phyloP scores from a whole-genome alignment of 2,329 filamentous ascomycete genomes.

The Aspergillus hortae region DNA sequence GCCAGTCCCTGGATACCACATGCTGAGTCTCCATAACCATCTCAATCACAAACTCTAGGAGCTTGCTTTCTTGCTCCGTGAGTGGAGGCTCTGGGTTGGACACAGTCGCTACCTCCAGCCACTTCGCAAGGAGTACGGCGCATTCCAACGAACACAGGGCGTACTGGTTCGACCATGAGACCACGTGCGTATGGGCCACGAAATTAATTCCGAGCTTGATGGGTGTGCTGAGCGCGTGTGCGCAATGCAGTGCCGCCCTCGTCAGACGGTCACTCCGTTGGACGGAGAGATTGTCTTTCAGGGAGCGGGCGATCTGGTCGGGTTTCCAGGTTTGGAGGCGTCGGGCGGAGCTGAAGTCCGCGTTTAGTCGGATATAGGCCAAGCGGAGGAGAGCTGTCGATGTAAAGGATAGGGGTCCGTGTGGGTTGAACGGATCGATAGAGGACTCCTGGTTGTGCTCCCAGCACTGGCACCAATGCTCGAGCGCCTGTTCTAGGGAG shows the following conservation, averaged over 20 bases:
- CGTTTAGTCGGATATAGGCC: constrained; percentile 33
- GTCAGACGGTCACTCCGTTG: constrained; percentile 44
- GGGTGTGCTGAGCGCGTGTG: constrained; percentile 55
- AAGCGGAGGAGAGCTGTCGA: constrained; percentile 30
- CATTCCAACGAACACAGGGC: constrained; percentile 55
- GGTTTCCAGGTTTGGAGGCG: constrained; percentile 32
- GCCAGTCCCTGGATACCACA: constrained; percentile 27
- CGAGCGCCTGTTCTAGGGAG: constrained; percentile 28
- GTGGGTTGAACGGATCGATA: constrained; percentile 31
- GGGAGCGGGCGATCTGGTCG: constrained; percentile 26
- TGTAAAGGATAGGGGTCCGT: constrained; percentile 32
- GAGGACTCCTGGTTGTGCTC: constrained; percentile 34
- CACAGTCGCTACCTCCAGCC: constrained; percentile 31
- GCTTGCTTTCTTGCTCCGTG: constrained; percentile 30
- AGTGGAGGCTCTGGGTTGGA: constrained; percentile 21
- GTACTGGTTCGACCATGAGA: constrained; percentile 58
- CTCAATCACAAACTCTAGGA: constrained; percentile 34
- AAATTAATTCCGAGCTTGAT: constrained; percentile 54
- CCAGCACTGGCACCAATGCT: constrained; percentile 35
- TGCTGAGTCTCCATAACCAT: constrained; percentile 36
- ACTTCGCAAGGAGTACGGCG: constrained; percentile 52
- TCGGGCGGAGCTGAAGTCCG: constrained; percentile 30
- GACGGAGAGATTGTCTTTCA: constrained; percentile 33
- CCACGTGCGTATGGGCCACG: constrained; percentile 54
- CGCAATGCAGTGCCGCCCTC: constrained; percentile 51